Base-by-base conservation (phyloP, 257 asterid genomes). In the Ehretia macrophylla region DNA sequence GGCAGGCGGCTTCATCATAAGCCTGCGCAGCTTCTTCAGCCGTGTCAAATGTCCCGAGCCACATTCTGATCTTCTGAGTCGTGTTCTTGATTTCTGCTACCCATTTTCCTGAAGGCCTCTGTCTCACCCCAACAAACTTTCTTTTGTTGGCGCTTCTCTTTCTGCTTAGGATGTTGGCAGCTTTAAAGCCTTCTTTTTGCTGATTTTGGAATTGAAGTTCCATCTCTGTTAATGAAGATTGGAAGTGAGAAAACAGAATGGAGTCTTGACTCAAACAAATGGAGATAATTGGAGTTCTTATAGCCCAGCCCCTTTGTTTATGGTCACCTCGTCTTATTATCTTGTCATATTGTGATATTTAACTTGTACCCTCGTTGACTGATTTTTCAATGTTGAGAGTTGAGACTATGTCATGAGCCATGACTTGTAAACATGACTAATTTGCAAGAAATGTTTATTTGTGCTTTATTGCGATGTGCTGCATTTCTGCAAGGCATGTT, bases 11-110 rank as follows among this genome's bases (percentile, higher is more conserved):
- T 72, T 88, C 95, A 49, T 88, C 93, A 9, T 88, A 88, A 16
- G 96, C 96, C 3, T 60, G 88, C 8, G 95, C 96, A 35, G 96
- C 96, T 63, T 88, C 96, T 64, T 88, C 96, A 18, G 93, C 95
- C 0, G 95, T 85, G 60, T 88, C 93, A 52, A 88, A 88, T 0
- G 95, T 88, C 8, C 96, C 96, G 0, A 88, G 79, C 96, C 96
- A 88, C 93, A 88, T 83, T 27, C 95, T 69, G 74, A 88, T 88
- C 88, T 85, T 88, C 10, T 88, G 96, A 27, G 93, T 85, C 1
- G 95, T 88, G 84, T 88, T 85, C 83, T 85, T 85, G 80, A 88
- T 85, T 65, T 88, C 95, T 0, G 90, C 96, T 4, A 88, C 95
- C 93, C 95, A 88, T 80, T 85, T 88, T 10, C 96, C 95, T 0